Conservation (phyloP, 2,329 filamentous ascomycete genomes). For the Thelonectria discophora region DNA sequence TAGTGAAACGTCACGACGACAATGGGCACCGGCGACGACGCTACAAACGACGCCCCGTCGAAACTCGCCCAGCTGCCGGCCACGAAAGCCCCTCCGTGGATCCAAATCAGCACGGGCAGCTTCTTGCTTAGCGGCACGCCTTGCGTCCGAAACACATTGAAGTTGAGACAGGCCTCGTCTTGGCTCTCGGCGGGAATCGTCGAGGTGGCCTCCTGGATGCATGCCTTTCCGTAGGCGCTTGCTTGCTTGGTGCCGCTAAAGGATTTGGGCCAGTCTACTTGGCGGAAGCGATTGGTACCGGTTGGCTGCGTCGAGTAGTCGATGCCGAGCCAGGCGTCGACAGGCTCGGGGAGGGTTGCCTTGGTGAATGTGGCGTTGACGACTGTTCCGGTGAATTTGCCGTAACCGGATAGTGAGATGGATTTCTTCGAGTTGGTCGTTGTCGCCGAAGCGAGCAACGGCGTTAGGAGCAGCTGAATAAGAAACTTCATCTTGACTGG, state of each 20-base stretch:
- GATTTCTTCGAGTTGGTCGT: slow-evolving; percentile 15
- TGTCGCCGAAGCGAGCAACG: slow-evolving; percentile 20
- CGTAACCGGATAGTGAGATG: slow-evolving; percentile 32
- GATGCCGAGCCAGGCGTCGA: slow-evolving; percentile 59
- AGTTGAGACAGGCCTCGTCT: slow-evolving; percentile 51
- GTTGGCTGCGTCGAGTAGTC: slow-evolving; percentile 55
- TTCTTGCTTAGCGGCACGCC: slow-evolving; percentile 46
- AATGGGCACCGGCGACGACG: slow-evolving; percentile 49
- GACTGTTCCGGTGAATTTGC: slow-evolving; percentile 32
- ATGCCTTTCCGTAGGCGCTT: slow-evolving; percentile 51
- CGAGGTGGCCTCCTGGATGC: slow-evolving; percentile 49
- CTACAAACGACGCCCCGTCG: slow-evolving; percentile 47
- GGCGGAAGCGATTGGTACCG: slow-evolving; percentile 51
- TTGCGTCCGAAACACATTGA: slow-evolving; percentile 51
- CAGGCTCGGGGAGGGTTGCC: slow-evolving; percentile 29
- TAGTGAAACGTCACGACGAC: slow-evolving; percentile 57
- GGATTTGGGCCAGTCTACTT: slow-evolving; percentile 50
- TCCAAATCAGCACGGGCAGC: slow-evolving; percentile 51
- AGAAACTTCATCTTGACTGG: slow-evolving; percentile 29
- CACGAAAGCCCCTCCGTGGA: slow-evolving; percentile 52
- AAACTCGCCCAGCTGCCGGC: slow-evolving; percentile 47
- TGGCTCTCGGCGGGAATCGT: slow-evolving; percentile 34
- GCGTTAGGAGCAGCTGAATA: slow-evolving; percentile 24
- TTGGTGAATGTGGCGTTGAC: slow-evolving; percentile 31
- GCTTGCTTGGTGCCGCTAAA: slow-evolving; percentile 53